Evolutionary conservation across 441 rosid genomes (phyloP), one percentile per base, ranked within the genome.

Genomic region (Pelargonium citronellum): DNA sequence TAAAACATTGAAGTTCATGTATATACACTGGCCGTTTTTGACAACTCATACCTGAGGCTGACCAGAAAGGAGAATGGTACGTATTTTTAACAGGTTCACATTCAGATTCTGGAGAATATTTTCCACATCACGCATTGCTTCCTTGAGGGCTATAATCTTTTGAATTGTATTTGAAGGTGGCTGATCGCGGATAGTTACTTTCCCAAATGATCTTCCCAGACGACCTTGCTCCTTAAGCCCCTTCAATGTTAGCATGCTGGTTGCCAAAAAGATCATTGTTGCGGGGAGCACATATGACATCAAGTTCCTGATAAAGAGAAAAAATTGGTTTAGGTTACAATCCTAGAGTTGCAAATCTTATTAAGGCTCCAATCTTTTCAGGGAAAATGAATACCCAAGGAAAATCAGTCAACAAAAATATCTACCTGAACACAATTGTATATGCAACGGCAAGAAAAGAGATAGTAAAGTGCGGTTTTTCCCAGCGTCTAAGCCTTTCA

Each of bases 121-220:
- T 83, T 94, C 99, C 70, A 91, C 81, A 72, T 87, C 91, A 58
- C 77, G 90, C 95, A 94, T 87, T 34, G 97, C 99, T 75, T 94
- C 92, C 83, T 91, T 94, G 17, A 94, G 74, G 58, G 99, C 96
- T 58, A 94, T 82, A 20, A 94, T 90, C 84, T 94, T 91, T 72
- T 94, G 92, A 74, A 94, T 87, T 61, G 99, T 94, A 80, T 94
- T 93, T 72, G 99, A 94, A 72, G 99, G 94, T 66, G 97, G 97
- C 79, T 95, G 99, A 83, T 95, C 97, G 69, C 81, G 83, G 71
- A 95, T 89, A 0, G 92, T 91, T 79, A 95, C 80, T 78, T 80
- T 85, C 67, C 99, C 97, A 71, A 90, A 95, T 51, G 79, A 86
- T 83, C 94, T 89, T 67, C 97, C 99, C 63, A 95, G 83, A 73